phyloP scores from a whole-genome alignment of 2,329 filamentous ascomycete species.

The Fusarium sp. region DNA sequence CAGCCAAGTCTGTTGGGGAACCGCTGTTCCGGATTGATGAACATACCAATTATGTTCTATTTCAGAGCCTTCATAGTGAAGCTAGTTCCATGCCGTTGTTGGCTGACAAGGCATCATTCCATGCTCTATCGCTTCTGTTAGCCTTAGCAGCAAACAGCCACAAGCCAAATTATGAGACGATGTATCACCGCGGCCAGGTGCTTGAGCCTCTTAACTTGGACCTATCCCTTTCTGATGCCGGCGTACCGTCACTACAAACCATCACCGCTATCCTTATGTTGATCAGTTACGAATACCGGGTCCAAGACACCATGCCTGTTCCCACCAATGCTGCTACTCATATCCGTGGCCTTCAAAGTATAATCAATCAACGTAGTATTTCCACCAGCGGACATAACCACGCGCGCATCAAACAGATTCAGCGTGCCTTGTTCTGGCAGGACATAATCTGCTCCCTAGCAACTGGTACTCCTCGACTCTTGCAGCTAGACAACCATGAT shows the following conservation, averaged over 20 bases:
- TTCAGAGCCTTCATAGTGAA: not conserved
- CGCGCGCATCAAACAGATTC: not conserved
- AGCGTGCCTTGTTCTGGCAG: conserved; percentile 19
- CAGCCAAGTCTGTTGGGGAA: conserved; percentile 1
- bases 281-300: conserved; percentile 18
- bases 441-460: conserved; percentile 16
- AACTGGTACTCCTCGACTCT: not conserved
- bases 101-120: not conserved
- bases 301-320: not conserved
- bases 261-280: not conserved
- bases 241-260: not conserved
- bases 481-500: not conserved
- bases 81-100: not conserved
- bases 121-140: conserved; percentile 12
- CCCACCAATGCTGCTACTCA: not conserved
- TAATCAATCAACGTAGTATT: not conserved
- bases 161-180: not conserved
- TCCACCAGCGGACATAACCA: not conserved
- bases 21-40: conserved; percentile 16
- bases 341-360: conserved; percentile 2
- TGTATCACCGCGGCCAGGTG: conserved; percentile 11
- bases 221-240: not conserved
- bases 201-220: conserved; percentile 2
- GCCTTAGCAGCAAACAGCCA: not conserved
- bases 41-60: not conserved